Evolutionary conservation across 208 protist species (phyloP).

Genomic region (Plasmodiophora brassicae): DNA sequence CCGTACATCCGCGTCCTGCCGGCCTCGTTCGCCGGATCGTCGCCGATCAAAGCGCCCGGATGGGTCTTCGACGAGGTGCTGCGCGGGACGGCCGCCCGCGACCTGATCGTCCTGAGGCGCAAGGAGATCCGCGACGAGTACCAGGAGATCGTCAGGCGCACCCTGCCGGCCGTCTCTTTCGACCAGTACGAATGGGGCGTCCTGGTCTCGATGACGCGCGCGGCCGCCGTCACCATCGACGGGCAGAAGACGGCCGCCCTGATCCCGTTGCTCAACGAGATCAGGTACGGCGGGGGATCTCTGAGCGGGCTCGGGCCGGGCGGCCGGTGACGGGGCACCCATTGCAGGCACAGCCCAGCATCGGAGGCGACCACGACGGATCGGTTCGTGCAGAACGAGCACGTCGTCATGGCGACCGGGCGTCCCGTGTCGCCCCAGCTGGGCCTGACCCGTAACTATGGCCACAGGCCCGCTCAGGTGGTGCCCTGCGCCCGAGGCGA

Average conservation of each 20-base stretch:
- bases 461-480: no score
- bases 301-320: not conserved
- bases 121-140: not conserved
- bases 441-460: no score
- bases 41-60: not conserved
- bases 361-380: no score
- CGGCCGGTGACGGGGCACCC: no score
- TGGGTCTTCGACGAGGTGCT: no score
- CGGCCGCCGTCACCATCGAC: not conserved
- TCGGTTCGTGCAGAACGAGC: no score
- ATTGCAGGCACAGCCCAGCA: no score
- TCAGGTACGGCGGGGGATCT: not conserved
- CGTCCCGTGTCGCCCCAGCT: no score
- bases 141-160: not conserved
- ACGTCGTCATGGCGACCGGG: no score
- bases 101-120: not conserved
- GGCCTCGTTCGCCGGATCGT: not conserved
- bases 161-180: not conserved
- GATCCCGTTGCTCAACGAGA: not conserved
- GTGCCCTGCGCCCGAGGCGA: no score
- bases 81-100: not conserved
- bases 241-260: not conserved
- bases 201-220: not conserved
- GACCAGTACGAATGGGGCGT: not conserved
- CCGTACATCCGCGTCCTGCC: slow-evolving; percentile 8